A percentile compares a stretch with the other conserved stretches of the same genome.
Conservation (phyloP, 345 rosid genomes). For the Brassica rapa region DNA sequence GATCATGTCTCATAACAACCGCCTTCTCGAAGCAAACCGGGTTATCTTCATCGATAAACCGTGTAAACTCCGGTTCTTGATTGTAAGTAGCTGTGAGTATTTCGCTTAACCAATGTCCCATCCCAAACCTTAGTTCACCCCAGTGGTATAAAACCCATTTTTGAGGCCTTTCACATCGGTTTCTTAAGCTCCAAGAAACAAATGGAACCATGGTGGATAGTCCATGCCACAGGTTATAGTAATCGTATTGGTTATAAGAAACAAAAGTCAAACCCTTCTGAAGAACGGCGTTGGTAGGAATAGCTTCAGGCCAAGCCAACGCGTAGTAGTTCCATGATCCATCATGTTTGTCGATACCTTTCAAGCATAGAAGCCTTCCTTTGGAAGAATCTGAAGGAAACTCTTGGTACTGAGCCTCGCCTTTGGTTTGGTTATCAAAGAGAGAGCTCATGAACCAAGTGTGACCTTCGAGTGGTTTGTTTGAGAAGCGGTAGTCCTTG, state of each 20-base stretch:
- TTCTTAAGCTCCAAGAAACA: constrained; percentile 64
- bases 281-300: constrained; percentile 54
- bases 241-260: constrained; percentile 66
- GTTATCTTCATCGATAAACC: constrained; percentile 29
- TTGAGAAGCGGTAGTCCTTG: constrained; percentile 58
- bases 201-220: constrained; percentile 55
- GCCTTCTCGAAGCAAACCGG: constrained; percentile 74
- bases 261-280: constrained; percentile 66
- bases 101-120: constrained; percentile 53
- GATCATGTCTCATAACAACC: constrained; percentile 78
- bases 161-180: constrained; percentile 49
- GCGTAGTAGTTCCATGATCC: constrained; percentile 79
- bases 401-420: constrained; percentile 62
- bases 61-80: constrained; percentile 41
- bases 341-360: constrained; percentile 60
- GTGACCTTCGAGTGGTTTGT: constrained; percentile 54
- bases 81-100: constrained; percentile 53
- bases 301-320: constrained; percentile 61
- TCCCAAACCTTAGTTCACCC: constrained; percentile 65
- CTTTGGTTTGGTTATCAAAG: constrained; percentile 59
- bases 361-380: constrained; percentile 61
- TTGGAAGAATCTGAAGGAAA: constrained; percentile 64
- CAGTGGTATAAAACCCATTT: constrained; percentile 72
- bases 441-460: constrained; percentile 86
- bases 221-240: constrained; percentile 75